Conservation (phyloP, 2,329 filamentous ascomycete species). For the Juglanconis juglandina region DNA sequence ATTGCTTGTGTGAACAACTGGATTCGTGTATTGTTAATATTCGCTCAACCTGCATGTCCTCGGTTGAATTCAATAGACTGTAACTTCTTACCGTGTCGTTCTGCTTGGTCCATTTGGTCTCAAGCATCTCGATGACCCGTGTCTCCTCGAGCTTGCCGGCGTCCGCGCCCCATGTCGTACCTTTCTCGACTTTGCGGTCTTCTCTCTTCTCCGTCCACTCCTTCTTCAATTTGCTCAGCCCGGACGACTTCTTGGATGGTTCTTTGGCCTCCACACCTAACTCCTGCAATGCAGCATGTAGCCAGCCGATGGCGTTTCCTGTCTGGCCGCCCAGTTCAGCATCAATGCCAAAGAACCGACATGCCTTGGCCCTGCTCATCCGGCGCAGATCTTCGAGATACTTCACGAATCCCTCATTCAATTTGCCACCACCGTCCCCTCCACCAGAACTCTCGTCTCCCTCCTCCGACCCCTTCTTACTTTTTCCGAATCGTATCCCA, state of each 20-base stretch:
- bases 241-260: conserved; percentile 49
- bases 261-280: conserved; percentile 60
- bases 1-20: conserved; percentile 80
- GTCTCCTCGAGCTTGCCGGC: conserved; percentile 82
- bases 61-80: background rate
- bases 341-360: conserved; percentile 86
- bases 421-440: conserved; percentile 39
- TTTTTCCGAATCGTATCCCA: background rate
- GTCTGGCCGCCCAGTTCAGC: conserved; percentile 78
- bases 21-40: background rate
- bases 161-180: conserved; percentile 72
- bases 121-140: conserved; percentile 79
- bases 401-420: conserved; percentile 63
- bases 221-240: conserved; percentile 65
- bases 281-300: conserved; percentile 72
- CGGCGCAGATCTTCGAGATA: conserved; percentile 75
- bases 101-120: conserved; percentile 84
- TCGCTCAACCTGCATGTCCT: background rate
- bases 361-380: conserved; percentile 78
- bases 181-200: conserved; percentile 74
- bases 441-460: background rate
- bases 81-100: conserved; percentile 74
- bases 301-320: conserved; percentile 83
- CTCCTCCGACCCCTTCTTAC: background rate
- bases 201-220: conserved; percentile 75